Conservation (phyloP, 2,329 filamentous ascomycete species). For the Sclerotiophoma versabilis region DNA sequence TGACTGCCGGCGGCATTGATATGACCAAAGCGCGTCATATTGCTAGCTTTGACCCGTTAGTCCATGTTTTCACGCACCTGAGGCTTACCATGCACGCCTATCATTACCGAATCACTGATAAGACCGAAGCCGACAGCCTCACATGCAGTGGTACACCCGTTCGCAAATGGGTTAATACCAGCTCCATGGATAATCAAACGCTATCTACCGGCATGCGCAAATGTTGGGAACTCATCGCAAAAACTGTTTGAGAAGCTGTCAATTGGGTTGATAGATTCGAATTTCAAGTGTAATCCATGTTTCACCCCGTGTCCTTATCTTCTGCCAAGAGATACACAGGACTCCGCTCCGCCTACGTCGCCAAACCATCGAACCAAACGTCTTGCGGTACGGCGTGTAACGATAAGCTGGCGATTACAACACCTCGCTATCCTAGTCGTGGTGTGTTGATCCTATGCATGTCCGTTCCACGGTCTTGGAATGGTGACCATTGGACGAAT, state of each 20-base stretch:
- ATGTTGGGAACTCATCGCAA: constrained; percentile 41
- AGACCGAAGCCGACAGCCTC: constrained; percentile 15
- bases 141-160: constrained; percentile 23
- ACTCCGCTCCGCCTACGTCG: constrained; percentile 21
- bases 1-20: constrained; percentile 23
- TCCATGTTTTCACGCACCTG: constrained; percentile 47
- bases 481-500: constrained; percentile 16
- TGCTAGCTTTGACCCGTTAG: constrained; percentile 34
- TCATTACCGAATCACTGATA: constrained; percentile 25
- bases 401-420: constrained; percentile 33
- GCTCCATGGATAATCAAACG: constrained; percentile 41
- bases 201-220: constrained; percentile 48
- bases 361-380: constrained; percentile 29
- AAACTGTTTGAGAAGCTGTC: neutral
- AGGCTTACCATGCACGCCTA: constrained; percentile 47
- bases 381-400: constrained; percentile 18
- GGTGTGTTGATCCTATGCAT: constrained; percentile 26
- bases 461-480: neutral
- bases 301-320: constrained; percentile 38
- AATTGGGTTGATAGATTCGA: neutral
- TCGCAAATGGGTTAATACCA: constrained; percentile 42
- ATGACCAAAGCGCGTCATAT: constrained; percentile 27
- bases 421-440: constrained; percentile 24
- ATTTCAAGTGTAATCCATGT: constrained; percentile 7
- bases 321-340: constrained; percentile 34